These are phyloP conservation scores for Cydonia oblonga DNA, from an alignment of 331 rosid genomes.

Conservation along the genomic window DNA sequence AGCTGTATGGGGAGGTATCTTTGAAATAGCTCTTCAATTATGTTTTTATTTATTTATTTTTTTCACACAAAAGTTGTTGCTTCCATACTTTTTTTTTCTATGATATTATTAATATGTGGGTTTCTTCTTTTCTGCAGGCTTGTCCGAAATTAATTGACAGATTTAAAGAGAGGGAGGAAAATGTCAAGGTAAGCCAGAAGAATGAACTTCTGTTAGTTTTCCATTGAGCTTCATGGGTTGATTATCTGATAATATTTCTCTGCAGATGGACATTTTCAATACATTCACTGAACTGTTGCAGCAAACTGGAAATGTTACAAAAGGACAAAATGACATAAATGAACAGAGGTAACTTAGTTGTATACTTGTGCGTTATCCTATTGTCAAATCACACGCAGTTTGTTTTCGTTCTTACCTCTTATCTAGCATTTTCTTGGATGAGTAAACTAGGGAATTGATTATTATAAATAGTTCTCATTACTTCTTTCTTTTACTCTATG, in stretches of 20 bases:
- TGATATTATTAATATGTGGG: constrained; percentile 1
- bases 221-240: constrained; percentile 5
- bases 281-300: constrained; percentile 92
- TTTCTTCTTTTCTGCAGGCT: constrained; percentile 44
- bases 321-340: constrained; percentile 72
- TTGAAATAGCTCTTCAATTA: constrained; percentile 5
- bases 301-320: constrained; percentile 97
- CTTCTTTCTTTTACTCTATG: background rate
- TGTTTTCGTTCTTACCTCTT: background rate
- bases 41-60: background rate
- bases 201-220: constrained; percentile 1
- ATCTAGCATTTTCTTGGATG: background rate
- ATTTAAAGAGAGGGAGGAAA: constrained; percentile 97
- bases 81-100: background rate
- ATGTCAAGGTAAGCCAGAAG: constrained; percentile 66
- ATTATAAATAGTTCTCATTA: background rate
- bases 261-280: constrained; percentile 94
- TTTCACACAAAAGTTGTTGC: background rate
- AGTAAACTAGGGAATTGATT: background rate
- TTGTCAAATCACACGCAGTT: background rate
- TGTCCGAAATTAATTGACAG: constrained; percentile 97
- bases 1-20: constrained; percentile 83
- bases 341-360: constrained; percentile 63
- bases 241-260: constrained; percentile 25
- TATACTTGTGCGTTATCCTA: background rate